Percentiles rank a stretch among this genome's conserved stretches.
phyloP scores from a whole-genome alignment of 1,139 yeast species.

The Yamadazyma friedrichii region DNA sequence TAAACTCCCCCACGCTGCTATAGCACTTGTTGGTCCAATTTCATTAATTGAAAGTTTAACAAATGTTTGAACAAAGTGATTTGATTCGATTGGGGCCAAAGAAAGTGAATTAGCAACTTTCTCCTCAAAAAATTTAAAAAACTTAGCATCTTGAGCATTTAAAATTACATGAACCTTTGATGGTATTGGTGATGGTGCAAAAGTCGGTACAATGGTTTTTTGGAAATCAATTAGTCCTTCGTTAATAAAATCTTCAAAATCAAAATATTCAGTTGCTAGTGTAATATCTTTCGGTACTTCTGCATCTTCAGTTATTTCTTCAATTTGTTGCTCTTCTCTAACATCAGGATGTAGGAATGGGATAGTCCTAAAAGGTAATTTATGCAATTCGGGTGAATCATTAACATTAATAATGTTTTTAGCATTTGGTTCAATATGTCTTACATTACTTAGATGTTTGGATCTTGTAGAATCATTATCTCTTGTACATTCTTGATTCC shows the following conservation, averaged over 20 bases:
- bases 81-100: slow-evolving; percentile 17
- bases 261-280: neutral
- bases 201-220: too few species aligned
- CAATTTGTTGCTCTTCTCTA: too few species aligned
- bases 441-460: neutral
- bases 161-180: neutral
- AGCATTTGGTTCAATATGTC: too few species aligned
- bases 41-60: slow-evolving; percentile 38
- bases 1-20: slow-evolving; percentile 44
- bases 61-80: slow-evolving; percentile 36
- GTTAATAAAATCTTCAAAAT: neutral
- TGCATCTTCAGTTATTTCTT: too few species aligned
- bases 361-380: too few species aligned
- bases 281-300: neutral
- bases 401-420: too few species aligned
- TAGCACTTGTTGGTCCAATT: slow-evolving; percentile 35
- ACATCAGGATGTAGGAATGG: too few species aligned
- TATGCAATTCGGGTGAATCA: too few species aligned
- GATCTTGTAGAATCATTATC: neutral
- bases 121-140: neutral
- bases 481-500: slow-evolving; percentile 18
- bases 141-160: neutral
- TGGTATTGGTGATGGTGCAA: neutral
- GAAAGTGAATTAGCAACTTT: slow-evolving; percentile 1
- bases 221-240: neutral